Evolutionary conservation across 1,284 basidiomycete species (phyloP).

Genomic region (Naganishia albida): DNA sequence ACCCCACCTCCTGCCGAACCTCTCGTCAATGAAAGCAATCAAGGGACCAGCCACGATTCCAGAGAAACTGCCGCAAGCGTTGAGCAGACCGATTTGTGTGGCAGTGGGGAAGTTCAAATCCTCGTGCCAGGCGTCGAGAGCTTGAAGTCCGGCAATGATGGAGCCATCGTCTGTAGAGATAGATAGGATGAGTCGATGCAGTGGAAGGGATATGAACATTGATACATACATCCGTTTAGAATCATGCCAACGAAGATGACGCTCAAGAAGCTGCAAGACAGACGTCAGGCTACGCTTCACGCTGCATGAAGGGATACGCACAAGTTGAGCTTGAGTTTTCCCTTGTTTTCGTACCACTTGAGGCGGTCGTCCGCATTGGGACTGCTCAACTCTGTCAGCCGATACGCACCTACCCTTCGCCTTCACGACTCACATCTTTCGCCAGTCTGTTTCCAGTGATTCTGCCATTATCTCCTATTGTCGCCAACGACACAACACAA

Average conservation of each 20-base stretch:
- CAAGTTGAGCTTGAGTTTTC: slow-evolving; percentile 55
- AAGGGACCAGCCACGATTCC: slow-evolving; percentile 52
- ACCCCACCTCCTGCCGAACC: slow-evolving; percentile 52
- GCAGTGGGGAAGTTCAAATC: slow-evolving; percentile 47
- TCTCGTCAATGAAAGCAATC: slow-evolving; percentile 52
- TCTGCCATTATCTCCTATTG: slow-evolving; percentile 10
- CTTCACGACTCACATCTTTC: slow-evolving; percentile 46
- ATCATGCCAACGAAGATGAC: slow-evolving; percentile 55
- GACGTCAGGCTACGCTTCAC: slow-evolving; percentile 18
- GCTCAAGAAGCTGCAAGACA: slow-evolving; percentile 47
- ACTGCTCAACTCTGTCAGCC: slow-evolving; percentile 33
- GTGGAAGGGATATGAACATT: background rate
- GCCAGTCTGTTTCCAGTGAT: slow-evolving; percentile 45
- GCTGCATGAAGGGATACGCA: slow-evolving; percentile 34
- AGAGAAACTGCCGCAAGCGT: slow-evolving; percentile 48
- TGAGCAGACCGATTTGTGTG: slow-evolving; percentile 49
- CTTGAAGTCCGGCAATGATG: slow-evolving; percentile 52
- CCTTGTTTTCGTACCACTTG: slow-evolving; percentile 52
- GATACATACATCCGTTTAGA: slow-evolving; percentile 52
- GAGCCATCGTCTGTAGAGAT: slow-evolving; percentile 49
- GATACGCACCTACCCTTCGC: no score
- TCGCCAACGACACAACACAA: slow-evolving; percentile 3
- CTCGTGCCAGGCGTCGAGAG: slow-evolving; percentile 51
- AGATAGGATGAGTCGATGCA: slow-evolving; percentile 10
- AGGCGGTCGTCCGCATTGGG: slow-evolving; percentile 49